Conservation (phyloP, 805 yeast species). For the Middelhovenomyces tepae region DNA sequence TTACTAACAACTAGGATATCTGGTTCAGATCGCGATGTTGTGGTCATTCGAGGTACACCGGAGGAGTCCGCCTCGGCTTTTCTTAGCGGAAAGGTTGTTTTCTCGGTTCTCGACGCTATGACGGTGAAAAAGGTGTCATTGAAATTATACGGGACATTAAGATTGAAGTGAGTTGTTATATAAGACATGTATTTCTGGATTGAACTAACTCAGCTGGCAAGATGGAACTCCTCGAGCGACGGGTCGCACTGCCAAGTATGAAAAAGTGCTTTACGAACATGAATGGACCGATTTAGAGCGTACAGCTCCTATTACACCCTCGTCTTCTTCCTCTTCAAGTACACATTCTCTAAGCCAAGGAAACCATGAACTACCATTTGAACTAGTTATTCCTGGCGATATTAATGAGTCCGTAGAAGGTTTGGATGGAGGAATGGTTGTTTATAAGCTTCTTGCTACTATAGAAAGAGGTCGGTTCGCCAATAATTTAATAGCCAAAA, state of each 20-base stretch:
- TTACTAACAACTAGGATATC: background rate
- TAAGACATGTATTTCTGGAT: slow-evolving; percentile 37
- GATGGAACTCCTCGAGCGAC: slow-evolving; percentile 20
- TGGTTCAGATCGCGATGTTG: slow-evolving; percentile 66
- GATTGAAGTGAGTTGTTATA: slow-evolving; percentile 42
- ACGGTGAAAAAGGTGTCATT: slow-evolving; percentile 55
- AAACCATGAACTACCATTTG: slow-evolving; percentile 85
- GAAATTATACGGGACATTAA: slow-evolving; percentile 56
- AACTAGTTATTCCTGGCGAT: slow-evolving; percentile 73
- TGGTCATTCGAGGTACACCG: slow-evolving; percentile 71
- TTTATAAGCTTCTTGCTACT: slow-evolving; percentile 64
- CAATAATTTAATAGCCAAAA: slow-evolving; percentile 53
- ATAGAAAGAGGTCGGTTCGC: slow-evolving; percentile 78
- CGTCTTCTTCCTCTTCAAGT: slow-evolving; percentile 12
- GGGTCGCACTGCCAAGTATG: slow-evolving; percentile 38
- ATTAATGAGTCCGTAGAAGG: slow-evolving; percentile 88
- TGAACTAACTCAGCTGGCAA: slow-evolving; percentile 43
- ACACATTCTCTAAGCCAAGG: slow-evolving; percentile 35
- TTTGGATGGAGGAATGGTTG: slow-evolving; percentile 44
- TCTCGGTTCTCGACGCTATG: slow-evolving; percentile 69
- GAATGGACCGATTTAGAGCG: slow-evolving; percentile 66
- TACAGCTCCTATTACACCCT: slow-evolving; percentile 20
- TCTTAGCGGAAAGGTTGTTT: slow-evolving; percentile 67
- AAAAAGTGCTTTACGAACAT: slow-evolving; percentile 62
- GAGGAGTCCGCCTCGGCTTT: slow-evolving; percentile 70